Conservation (phyloP, 306 rosid species). For the Fragaria iinumae region DNA sequence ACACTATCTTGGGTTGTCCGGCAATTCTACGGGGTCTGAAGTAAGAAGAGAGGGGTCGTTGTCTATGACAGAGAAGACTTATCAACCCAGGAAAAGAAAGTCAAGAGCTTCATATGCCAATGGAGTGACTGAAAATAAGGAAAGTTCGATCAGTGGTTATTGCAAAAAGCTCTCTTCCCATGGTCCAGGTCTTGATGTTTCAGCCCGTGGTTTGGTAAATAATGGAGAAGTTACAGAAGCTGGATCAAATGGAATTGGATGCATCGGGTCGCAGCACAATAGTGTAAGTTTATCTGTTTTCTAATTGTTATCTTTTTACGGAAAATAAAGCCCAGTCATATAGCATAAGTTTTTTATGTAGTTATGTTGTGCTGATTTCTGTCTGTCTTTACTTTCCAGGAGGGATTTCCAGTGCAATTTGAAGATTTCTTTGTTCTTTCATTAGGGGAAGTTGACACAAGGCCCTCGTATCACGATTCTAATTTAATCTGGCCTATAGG, state of each 20-base stretch:
- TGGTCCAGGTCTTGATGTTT: slow-evolving; percentile 36
- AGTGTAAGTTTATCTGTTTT: slow-evolving; percentile 47
- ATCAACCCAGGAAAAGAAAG: slow-evolving; percentile 68
- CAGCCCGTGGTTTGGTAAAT: slow-evolving; percentile 39
- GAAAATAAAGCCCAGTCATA: neutral
- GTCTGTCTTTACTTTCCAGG: slow-evolving; percentile 54
- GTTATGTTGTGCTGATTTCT: slow-evolving; percentile 34
- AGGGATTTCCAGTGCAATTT: slow-evolving; percentile 84
- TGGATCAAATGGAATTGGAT: slow-evolving; percentile 39
- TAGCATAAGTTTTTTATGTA: slow-evolving; percentile 16
- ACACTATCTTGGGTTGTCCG: slow-evolving; percentile 77
- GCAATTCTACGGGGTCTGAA: slow-evolving; percentile 55
- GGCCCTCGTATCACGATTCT: slow-evolving; percentile 71
- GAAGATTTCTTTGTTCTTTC: slow-evolving; percentile 87
- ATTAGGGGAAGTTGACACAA: slow-evolving; percentile 74
- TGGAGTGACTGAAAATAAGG: slow-evolving; percentile 68
- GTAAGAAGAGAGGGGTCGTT: slow-evolving; percentile 52
- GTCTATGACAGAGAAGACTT: slow-evolving; percentile 46
- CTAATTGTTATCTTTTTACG: slow-evolving; percentile 23
- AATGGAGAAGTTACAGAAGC: slow-evolving; percentile 41
- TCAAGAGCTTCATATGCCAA: slow-evolving; percentile 43
- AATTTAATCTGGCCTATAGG: slow-evolving; percentile 72
- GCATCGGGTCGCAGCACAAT: slow-evolving; percentile 35
- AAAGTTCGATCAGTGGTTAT: slow-evolving; percentile 34
- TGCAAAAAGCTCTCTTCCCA: slow-evolving; percentile 50